A percentile compares a stretch with the other conserved stretches of the same genome.
Evolutionary conservation across 2,329 filamentous ascomycete genomes (phyloP).

Genomic region (Daldinia eschscholtzii): DNA sequence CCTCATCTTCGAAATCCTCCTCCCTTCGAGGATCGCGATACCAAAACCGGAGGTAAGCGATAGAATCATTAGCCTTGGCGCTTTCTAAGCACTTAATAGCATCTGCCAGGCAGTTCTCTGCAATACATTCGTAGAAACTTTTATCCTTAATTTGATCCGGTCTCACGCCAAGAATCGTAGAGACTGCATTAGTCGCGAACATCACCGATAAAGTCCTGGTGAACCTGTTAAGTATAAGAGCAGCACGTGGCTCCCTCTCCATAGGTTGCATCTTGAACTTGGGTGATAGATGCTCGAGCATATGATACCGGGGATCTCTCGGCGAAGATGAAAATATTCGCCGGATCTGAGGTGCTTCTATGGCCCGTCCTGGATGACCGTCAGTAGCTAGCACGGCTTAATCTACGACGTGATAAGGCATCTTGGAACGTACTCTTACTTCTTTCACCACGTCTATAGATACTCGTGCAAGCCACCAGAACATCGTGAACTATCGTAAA

Average conservation of each 20-base stretch:
- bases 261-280: constrained; percentile 77
- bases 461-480: constrained; percentile 84
- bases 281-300: constrained; percentile 85
- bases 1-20: constrained; percentile 61
- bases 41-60: constrained; percentile 89
- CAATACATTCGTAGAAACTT: constrained; percentile 90
- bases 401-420: constrained; percentile 16
- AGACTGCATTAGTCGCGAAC: constrained; percentile 84
- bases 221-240: constrained; percentile 87
- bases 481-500: constrained; percentile 92
- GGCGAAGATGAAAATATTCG: constrained; percentile 85
- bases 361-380: constrained; percentile 72
- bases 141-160: constrained; percentile 77
- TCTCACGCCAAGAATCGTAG: constrained; percentile 79
- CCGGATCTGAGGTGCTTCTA: constrained; percentile 82
- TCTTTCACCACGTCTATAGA: constrained; percentile 76
- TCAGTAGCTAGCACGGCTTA: constrained; percentile 28
- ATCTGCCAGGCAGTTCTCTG: constrained; percentile 80
- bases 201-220: constrained; percentile 85
- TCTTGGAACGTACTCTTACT: constrained; percentile 75
- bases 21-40: constrained; percentile 79
- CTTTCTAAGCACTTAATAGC: constrained; percentile 84
- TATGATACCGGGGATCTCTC: constrained; percentile 87
- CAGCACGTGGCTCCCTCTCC: constrained; percentile 83
- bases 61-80: constrained; percentile 90